Evolutionary conservation across 2,329 filamentous ascomycete species (phyloP).

Genomic region (Emergomyces orientalis): DNA sequence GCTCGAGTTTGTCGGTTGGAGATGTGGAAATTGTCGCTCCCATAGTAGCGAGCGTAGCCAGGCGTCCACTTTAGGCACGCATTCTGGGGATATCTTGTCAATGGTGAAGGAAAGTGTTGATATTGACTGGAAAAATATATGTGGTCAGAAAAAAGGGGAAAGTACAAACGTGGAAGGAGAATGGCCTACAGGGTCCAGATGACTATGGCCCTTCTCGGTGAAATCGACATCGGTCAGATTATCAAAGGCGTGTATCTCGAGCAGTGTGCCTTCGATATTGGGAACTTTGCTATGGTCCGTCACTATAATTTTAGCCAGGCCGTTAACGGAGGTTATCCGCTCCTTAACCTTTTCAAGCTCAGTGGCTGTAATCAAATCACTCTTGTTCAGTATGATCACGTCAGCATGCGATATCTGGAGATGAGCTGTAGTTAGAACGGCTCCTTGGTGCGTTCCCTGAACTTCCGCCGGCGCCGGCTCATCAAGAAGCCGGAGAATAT

Average conservation of each 20-base stretch:
- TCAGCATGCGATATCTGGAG: slow-evolving; percentile 96
- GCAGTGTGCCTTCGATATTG: slow-evolving; percentile 69
- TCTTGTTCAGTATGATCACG: slow-evolving; percentile 89
- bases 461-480: slow-evolving; percentile 44
- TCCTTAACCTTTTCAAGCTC: slow-evolving; percentile 61
- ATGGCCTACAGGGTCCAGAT: slow-evolving; percentile 67
- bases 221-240: slow-evolving; percentile 65
- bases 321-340: slow-evolving; percentile 78
- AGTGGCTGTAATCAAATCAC: slow-evolving; percentile 64
- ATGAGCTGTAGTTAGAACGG: slow-evolving; percentile 81
- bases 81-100: slow-evolving; percentile 47
- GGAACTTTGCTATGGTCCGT: slow-evolving; percentile 75
- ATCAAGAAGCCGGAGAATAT: slow-evolving; percentile 73
- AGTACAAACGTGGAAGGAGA: slow-evolving; percentile 6
- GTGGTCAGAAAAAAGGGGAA: neutral
- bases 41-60: slow-evolving; percentile 81
- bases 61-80: slow-evolving; percentile 58
- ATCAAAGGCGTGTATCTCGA: slow-evolving; percentile 91
- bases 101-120: slow-evolving; percentile 68
- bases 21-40: slow-evolving; percentile 45
- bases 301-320: slow-evolving; percentile 70
- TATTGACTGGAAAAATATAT: slow-evolving; percentile 53
- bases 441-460: slow-evolving; percentile 41
- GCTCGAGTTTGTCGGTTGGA: slow-evolving; percentile 4
- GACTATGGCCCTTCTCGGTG: slow-evolving; percentile 69